Evolutionary conservation across 208 protist species (phyloP).

Genomic region (Histomonas meleagridis): DNA sequence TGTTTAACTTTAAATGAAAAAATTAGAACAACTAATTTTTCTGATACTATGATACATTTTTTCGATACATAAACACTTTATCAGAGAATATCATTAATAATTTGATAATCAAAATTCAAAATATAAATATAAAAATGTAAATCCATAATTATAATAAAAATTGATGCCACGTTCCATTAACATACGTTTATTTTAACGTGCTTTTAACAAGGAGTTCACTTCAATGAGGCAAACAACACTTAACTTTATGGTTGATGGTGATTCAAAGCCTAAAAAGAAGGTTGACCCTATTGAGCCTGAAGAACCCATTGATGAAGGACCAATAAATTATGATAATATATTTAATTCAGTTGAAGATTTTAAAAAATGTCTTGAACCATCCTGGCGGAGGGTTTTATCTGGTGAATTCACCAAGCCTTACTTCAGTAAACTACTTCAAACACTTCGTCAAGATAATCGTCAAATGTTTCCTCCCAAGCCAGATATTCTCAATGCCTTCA

Average conservation of each 20-base stretch:
- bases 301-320: background rate
- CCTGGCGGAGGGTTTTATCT: background rate
- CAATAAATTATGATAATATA: background rate
- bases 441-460: background rate
- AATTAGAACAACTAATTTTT: too few relatives aligned
- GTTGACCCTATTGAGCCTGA: background rate
- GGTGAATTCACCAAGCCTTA: conserved; percentile 32
- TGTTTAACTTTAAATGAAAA: too few relatives aligned
- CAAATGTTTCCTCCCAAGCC: background rate
- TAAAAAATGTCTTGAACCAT: background rate
- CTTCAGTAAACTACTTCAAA: background rate
- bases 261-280: background rate
- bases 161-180: too few relatives aligned
- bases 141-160: too few relatives aligned
- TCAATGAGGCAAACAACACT: conserved; percentile 19
- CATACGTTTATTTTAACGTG: too few relatives aligned
- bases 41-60: too few relatives aligned
- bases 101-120: too few relatives aligned
- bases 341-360: background rate
- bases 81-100: too few relatives aligned
- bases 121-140: too few relatives aligned
- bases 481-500: conserved; percentile 1
- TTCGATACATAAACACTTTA: too few relatives aligned
- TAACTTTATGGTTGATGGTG: background rate
- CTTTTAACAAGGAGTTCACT: too few relatives aligned